phyloP scores from a whole-genome alignment of 257 asterid species.

The Knoxia roxburghii region DNA sequence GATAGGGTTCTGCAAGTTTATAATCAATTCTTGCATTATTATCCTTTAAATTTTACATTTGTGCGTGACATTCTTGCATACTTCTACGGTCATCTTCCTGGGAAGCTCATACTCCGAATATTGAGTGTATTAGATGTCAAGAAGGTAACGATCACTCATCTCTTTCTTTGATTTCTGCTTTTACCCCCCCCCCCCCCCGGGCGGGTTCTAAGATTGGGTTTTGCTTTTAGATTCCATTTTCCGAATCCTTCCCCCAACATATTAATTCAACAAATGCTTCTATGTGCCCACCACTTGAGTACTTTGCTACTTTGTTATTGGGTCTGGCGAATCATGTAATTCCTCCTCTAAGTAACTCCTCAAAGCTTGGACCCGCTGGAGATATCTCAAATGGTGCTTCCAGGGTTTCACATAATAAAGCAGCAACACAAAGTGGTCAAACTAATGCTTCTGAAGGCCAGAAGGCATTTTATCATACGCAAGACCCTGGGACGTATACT shows the following conservation, averaged over 20 bases:
- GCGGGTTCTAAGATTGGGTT: conserved; percentile 20
- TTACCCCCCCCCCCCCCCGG: conserved; percentile 4
- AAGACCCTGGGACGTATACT: conserved; percentile 92
- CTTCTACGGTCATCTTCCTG: conserved; percentile 96
- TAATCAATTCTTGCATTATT: conserved; percentile 72
- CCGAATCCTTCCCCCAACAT: conserved; percentile 92
- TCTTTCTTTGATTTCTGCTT: conserved; percentile 12
- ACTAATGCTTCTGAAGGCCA: conserved; percentile 59
- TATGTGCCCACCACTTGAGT: conserved; percentile 82
- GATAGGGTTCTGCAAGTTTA: conserved; percentile 85
- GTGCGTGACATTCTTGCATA: conserved; percentile 97
- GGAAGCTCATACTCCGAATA: conserved; percentile 76
- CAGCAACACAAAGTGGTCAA: conserved; percentile 53
- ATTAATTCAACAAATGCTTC: conserved; percentile 72
- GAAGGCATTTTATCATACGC: conserved; percentile 87
- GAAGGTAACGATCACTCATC: conserved; percentile 47
- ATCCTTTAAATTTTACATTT: conserved; percentile 86
- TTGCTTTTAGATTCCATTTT: conserved; percentile 66
- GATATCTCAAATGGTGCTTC: conserved; percentile 40
- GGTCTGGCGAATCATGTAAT: conserved; percentile 87
- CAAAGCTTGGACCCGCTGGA: conserved; percentile 54
- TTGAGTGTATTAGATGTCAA: conserved; percentile 70
- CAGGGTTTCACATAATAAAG: conserved; percentile 49
- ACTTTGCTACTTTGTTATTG: conserved; percentile 79
- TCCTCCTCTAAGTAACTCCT: conserved; percentile 67